Base-by-base conservation (phyloP, 257 asterid species). In the Nemophila menziesii region DNA sequence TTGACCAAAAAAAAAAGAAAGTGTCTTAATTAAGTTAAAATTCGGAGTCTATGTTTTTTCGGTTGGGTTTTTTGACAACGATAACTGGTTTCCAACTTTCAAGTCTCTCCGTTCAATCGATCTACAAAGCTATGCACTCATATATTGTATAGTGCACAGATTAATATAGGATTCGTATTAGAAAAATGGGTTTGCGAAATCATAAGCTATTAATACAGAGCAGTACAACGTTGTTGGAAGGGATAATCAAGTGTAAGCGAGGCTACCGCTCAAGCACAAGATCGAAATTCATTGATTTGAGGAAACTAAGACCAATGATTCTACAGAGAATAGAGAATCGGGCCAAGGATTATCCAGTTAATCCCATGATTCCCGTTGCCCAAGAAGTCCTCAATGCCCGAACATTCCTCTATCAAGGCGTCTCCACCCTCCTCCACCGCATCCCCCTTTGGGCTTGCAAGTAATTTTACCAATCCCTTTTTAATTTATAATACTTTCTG, bases 371-470 rank as follows among this genome's bases (percentile, higher is more conserved):
- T 9, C 79, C 81, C 16, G 82, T 81, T 26, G 94, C 98, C 57
- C 57, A 47, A 20, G 77, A 81, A 26, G 93, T 78, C 36, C 71
- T 84, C 49, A 58, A 38, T 40, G 82, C 84, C 20, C 72, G 93
- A 46, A 49, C 46, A 7, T 4, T 58, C 14, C 85, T 89, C 26
- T 74, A 74, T 65, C 73, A 63, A 47, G 94, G 98, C 52, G 87
- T 89, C 41, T 72, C 87, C 6, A 57, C 62, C 29, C 93, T 89
- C 52, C 54, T 78, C 49, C 75, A 53, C 46, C 74, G 64, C 51
- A 4, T 78, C 53, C 96, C 93, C 27, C 15, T 71, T 20, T 84
- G 81, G 92, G 61, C 84, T 42, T 89, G 98, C 98, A 81, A 77
- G 98, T 87, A 73, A 74, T 51, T 68, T 16, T 58, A 14, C 46